Evolutionary conservation across 305 asterid genomes (phyloP), one percentile per base, ranked within the genome.

Genomic region (Fraxinus platypoda): DNA sequence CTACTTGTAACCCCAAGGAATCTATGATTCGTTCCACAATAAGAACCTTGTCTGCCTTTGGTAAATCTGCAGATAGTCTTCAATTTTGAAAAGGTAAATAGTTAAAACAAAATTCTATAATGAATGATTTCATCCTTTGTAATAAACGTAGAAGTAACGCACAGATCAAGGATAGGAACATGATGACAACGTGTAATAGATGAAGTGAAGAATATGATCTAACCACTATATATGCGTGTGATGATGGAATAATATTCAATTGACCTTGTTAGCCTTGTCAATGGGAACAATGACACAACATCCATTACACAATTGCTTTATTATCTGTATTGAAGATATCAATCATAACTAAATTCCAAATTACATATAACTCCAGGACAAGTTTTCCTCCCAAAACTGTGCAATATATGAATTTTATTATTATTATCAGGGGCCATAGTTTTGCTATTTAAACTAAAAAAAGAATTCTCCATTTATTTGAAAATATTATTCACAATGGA

Each of bases 31-130:
- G 90, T 89, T 96, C 99, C 74, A 96, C 93, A 30, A 88, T 87
- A 78, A 96, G 98, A 85, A 94, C 97, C 85, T 96, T 94, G 83
- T 96, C 98, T 37, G 94, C 90, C 89, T 93, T 93, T 43, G 91
- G 90, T 87, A 96, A 88, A 87, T 96, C 99, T 84, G 98, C 94
- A 81, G 99, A 89, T 78, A 96, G 89, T 89, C 99, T 96, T 90
- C 88, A 88, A 85, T 80, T 68, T 78, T 88, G 72, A 83, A 88
- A 78, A 85, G 49, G 85, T 86, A 83, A 90, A 82, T 80, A 79
- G 84, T 91, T 87, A 80, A 85, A 81, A 80, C 57, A 73, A 81
- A 85, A 83, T 78, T 75, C 83, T 70, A 75, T 81, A 77, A 74
- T 82, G 75, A 75, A 80, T 57, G 64, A 35, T 83, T 34, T 76